Conservation (phyloP, 2,329 filamentous ascomycete species). For the Drechslerella coelobrocha region DNA sequence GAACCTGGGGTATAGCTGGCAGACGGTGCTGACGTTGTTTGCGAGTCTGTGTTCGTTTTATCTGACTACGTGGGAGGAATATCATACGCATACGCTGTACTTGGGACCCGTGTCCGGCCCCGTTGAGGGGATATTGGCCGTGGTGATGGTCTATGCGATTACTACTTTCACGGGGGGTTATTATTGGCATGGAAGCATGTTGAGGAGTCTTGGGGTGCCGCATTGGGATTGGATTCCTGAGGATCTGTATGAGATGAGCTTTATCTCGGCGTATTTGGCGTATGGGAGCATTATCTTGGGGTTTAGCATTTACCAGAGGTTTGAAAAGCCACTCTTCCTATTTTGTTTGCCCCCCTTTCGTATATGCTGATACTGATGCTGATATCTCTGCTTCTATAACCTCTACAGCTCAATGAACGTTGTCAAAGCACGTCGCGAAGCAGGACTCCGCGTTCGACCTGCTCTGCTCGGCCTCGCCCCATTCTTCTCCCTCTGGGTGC, state of each 20-base stretch:
- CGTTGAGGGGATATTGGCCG: constrained; percentile 88
- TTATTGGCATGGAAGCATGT: constrained; percentile 89
- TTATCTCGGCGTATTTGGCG: constrained; percentile 90
- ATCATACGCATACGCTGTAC: constrained; percentile 94
- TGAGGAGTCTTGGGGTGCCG: constrained; percentile 62
- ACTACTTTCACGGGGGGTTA: constrained; percentile 86
- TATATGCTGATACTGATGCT: neutral
- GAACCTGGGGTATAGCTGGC: constrained; percentile 67
- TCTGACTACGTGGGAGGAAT: constrained; percentile 98
- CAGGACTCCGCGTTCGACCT: constrained; percentile 73
- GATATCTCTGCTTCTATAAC: neutral
- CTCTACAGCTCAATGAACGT: constrained; percentile 74
- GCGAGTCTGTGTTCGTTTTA: constrained; percentile 86
- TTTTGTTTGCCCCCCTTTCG: constrained; percentile 1
- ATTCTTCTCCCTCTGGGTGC: constrained; percentile 77
- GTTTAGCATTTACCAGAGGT: constrained; percentile 80
- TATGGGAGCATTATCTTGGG: constrained; percentile 82
- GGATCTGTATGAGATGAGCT: constrained; percentile 77
- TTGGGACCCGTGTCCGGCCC: constrained; percentile 91
- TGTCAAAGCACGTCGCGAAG: constrained; percentile 76
- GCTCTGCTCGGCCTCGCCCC: constrained; percentile 84
- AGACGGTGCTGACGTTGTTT: constrained; percentile 53
- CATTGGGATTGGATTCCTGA: constrained; percentile 70
- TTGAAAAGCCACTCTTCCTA: constrained; percentile 7
- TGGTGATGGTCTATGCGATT: constrained; percentile 79